Evolutionary conservation across 805 yeast species (phyloP), one percentile per base, ranked within the genome.

Genomic region (Teunomyces atbi): DNA sequence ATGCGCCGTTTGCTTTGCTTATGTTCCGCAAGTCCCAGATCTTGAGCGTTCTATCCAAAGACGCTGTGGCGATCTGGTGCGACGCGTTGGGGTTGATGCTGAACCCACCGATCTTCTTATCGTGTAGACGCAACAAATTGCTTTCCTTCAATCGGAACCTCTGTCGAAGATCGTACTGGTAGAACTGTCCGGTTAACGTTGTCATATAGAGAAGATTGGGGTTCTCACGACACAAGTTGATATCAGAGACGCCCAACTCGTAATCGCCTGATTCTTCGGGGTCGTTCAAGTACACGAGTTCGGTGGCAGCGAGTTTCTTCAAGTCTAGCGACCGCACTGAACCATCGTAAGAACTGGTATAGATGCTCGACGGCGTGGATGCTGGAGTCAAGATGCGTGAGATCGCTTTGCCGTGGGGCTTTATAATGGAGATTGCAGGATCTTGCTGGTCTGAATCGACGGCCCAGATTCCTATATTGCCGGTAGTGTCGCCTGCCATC

Each of bases 21-120:
- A 71, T 56, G 40, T 75, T 77, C 48, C 99, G 74, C 18, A 90
- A 64, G 64, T 92, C 99, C 97, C 97, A 92, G 1, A 92, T 62
- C 50, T 86, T 81, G 64, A 94, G 60, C 0, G 94, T 79, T 55
- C 98, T 70, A 62, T 92, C 99, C 40, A 94, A 73, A 0, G 97
- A 90, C 0, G 91, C 96, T 0, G 97, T 85, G 0, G 92, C 95
- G 1, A 90, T 74, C 51, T 86, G 86, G 53, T 82, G 63, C 1
- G 77, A 66, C 28, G 75, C 71, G 13, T 69, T 62, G 1, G 98
- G 98, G 56, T 89, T 89, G 13, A 89, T 77, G 1, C 84, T 60
- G 64, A 94, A 89, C 1, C 95, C 89, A 0, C 98, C 98, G 46
- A 94, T 91, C 61, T 94, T 94, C 60, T 92, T 91, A 58, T 88